Evolutionary conservation across 108 stramenopile genomes (phyloP).

Genomic region (Thalassiosira profunda): DNA sequence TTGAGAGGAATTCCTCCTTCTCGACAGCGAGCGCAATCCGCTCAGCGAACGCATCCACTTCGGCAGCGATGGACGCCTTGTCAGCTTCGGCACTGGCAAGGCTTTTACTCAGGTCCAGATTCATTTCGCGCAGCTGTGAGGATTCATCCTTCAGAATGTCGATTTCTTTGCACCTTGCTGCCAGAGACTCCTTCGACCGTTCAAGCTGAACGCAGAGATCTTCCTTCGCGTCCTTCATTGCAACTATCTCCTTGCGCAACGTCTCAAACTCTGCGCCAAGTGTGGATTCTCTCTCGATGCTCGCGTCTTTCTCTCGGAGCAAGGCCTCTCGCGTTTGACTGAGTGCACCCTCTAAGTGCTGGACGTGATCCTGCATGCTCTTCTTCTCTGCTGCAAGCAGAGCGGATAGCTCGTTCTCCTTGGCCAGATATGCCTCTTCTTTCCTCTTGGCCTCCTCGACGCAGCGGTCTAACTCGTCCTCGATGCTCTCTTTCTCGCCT

Average conservation of each 20-base stretch:
- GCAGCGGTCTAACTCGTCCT: not conserved
- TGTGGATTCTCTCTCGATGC: not conserved
- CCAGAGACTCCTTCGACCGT: slow-evolving; percentile 1
- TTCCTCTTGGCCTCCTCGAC: no score
- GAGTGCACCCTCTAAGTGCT: no score
- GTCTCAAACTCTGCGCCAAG: not conserved
- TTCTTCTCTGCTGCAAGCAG: no score
- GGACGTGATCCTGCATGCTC: no score
- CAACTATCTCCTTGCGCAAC: not conserved
- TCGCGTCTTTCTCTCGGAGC: not conserved
- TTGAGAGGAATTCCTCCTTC: not conserved
- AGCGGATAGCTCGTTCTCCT: no score
- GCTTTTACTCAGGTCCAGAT: not conserved
- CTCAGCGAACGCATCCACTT: not conserved
- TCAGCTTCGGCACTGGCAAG: slow-evolving; percentile 3
- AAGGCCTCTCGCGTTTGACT: no score
- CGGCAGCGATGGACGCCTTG: not conserved
- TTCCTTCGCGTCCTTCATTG: not conserved
- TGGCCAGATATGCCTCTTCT: no score
- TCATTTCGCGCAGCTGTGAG: slow-evolving; percentile 2
- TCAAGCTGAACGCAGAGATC: not conserved
- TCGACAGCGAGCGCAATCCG: not conserved
- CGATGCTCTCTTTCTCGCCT: not conserved
- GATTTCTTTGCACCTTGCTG: slow-evolving; percentile 5
- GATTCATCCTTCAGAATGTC: not conserved